phyloP scores from a whole-genome alignment of 1,284 basidiomycete genomes.

The Sporisorium scitamineum region DNA sequence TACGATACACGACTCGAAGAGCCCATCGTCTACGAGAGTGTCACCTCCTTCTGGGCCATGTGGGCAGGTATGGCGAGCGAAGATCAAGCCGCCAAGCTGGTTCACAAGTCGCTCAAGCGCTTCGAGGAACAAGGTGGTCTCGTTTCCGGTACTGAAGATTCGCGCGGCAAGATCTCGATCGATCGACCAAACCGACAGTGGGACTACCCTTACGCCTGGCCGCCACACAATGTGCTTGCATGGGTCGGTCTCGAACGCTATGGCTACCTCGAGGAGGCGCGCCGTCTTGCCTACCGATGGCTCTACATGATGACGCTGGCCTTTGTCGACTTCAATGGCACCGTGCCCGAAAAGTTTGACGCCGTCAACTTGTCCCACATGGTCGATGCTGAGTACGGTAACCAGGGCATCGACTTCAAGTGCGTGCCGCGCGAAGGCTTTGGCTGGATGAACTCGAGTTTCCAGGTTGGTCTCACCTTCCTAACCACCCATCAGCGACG shows the following conservation, averaged over 20 bases:
- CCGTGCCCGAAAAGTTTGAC: slow-evolving; percentile 98
- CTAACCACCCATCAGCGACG: slow-evolving; percentile 92
- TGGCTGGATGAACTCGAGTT: slow-evolving; percentile 79
- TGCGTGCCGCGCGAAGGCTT: slow-evolving; percentile 90
- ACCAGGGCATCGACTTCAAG: slow-evolving; percentile 96
- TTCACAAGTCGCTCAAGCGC: slow-evolving; percentile 88
- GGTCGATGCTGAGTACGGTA: slow-evolving; percentile 98
- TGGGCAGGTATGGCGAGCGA: slow-evolving; percentile 98
- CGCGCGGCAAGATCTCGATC: slow-evolving; percentile 91
- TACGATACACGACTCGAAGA: slow-evolving; percentile 91
- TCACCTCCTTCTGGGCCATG: slow-evolving; percentile 93
- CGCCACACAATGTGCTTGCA: slow-evolving; percentile 79
- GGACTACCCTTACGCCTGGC: slow-evolving; percentile 79
- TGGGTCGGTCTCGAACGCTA: slow-evolving; percentile 98
- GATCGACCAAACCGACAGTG: slow-evolving; percentile 98
- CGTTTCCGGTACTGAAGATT: slow-evolving; percentile 95
- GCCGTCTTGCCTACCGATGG: slow-evolving; percentile 93
- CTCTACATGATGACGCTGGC: slow-evolving; percentile 81
- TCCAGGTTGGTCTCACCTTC: slow-evolving; percentile 91
- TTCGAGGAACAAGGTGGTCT: slow-evolving; percentile 97
- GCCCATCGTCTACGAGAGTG: slow-evolving; percentile 93
- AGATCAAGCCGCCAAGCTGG: slow-evolving; percentile 89
- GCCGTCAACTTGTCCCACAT: slow-evolving; percentile 93
- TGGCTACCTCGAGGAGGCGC: slow-evolving; percentile 92
- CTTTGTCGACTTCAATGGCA: slow-evolving; percentile 86